Evolutionary conservation across 495 filamentous ascomycete genomes (phyloP), one percentile per base, ranked within the genome.

Genomic region (Apiosordaria backusii): DNA sequence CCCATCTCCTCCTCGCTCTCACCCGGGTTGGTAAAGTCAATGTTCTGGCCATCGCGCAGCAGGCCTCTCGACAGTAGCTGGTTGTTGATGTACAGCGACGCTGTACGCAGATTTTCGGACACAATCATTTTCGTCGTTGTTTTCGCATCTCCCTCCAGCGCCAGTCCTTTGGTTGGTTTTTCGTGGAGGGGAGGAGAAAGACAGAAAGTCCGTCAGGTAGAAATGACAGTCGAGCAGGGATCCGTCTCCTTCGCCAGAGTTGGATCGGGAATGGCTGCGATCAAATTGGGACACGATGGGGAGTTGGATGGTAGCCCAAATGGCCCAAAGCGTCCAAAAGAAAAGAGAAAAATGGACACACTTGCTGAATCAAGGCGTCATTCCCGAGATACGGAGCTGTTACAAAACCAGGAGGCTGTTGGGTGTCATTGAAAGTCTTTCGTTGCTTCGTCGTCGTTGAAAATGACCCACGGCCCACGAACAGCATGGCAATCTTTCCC

Each of bases 81-180:
- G 75, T 97, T 97, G 81, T 99, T 99, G 79, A 99, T 90, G 78
- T 98, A 98, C 57, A 87, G 86, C 63, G 94, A 97, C 25, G 95
- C 95, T 64, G 92, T 92, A 70, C 89, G 86, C 57, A 97, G 81
- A 78, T 90, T 94, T 64, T 89, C 86, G 63, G 85, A 76, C 74
- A 96, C 92, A 87, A 95, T 95, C 77, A 80, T 81, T 35, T 45
- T 72, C 61, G 55, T 57, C 24, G 52, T 23, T 9, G 4, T 24
- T 40, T 60, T 63, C 57, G n/a, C 54, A 16, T 63, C 7, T 24
- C 63, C 6, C 35, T 9, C 35, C 35, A 45, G 35, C 35, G 13
- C 35, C 35, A 15, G 35, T 45, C 10, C 35, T 45, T 6, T 13
- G 5, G 5, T 6, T 45, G 5, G 27, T 45, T 15, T 45, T 13